These are phyloP conservation scores for Chlorella sp. DNA, from an alignment of 139 green algal species.

Conservation along the genomic window DNA sequence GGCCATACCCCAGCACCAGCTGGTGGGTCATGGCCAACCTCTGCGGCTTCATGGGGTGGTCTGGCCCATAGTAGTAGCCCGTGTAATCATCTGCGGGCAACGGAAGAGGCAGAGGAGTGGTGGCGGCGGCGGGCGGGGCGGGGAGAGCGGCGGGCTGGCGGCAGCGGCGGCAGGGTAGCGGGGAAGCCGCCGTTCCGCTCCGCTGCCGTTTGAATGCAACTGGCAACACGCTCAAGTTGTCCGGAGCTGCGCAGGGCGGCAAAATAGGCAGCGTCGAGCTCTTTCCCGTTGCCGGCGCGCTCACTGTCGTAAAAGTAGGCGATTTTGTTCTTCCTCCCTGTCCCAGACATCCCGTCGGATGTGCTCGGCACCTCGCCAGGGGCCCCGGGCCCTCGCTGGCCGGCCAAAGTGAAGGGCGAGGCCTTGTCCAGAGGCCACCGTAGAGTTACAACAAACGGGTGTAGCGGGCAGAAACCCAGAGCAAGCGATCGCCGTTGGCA, in stretches of 20 bases:
- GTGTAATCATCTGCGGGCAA: conserved; percentile 73
- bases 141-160: not conserved
- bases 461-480: too few species aligned
- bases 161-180: not conserved
- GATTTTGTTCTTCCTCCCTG: conserved; percentile 68
- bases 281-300: conserved; percentile 8
- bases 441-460: too few species aligned
- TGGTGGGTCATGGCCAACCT: conserved; percentile 95
- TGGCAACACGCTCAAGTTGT: too few species aligned
- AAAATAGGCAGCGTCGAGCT: too few species aligned
- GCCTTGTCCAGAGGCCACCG: too few species aligned
- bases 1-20: conserved; percentile 92
- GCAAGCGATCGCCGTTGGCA: too few species aligned
- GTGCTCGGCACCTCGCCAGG: too few species aligned
- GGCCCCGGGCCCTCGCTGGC: too few species aligned
- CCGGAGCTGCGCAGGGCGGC: too few species aligned
- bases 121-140: not conserved
- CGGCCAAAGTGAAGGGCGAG: too few species aligned
- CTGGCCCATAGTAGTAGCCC: conserved; percentile 91
- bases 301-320: conserved; percentile 90
- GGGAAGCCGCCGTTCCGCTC: not conserved
- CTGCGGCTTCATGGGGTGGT: conserved; percentile 99
- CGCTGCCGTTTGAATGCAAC: too few species aligned
- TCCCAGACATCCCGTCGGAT: not conserved
- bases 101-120: not conserved